Percentiles rank a stretch among this genome's conserved stretches.
phyloP scores from a whole-genome alignment of 495 filamentous ascomycete species.

The Penicillium pancosmium region DNA sequence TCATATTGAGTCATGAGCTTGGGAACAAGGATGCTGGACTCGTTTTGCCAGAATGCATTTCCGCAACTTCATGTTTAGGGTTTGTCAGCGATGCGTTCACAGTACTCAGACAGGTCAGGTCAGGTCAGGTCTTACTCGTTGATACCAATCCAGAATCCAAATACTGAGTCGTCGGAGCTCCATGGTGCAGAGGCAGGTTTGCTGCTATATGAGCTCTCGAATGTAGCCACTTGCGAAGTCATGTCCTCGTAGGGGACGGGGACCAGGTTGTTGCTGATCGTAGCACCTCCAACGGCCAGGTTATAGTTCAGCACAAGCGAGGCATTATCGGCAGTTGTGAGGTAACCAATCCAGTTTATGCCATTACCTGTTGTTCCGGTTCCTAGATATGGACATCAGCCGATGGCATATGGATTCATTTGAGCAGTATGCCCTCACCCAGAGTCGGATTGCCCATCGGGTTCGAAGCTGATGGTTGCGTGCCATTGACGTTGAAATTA shows the following conservation, averaged over 20 bases:
- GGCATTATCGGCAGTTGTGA: constrained; percentile 56
- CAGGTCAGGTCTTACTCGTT: constrained; percentile 57
- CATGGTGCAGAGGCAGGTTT: constrained; percentile 55
- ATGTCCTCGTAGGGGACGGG: constrained; percentile 30
- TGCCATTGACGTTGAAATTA: constrained; percentile 63
- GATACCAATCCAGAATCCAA: constrained; percentile 76
- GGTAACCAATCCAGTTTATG: constrained; percentile 57
- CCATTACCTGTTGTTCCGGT: constrained; percentile 53
- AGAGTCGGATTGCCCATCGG: constrained; percentile 74
- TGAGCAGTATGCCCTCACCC: constrained; percentile 19
- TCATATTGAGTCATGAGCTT: constrained; percentile 63
- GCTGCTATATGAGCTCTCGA: constrained; percentile 29
- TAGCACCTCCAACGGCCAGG: constrained; percentile 59
- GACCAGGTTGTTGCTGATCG: constrained; percentile 54
- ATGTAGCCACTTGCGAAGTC: constrained; percentile 32
- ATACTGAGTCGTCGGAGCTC: constrained; percentile 62
- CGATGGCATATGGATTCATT: neutral
- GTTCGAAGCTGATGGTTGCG: constrained; percentile 62
- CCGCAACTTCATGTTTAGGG: constrained; percentile 47
- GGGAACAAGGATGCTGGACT: constrained; percentile 47
- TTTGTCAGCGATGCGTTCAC: too few species aligned
- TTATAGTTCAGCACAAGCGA: constrained; percentile 58
- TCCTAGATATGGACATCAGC: constrained; percentile 27
- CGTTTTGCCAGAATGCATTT: constrained; percentile 57
- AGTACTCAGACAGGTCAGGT: too few species aligned